Evolutionary conservation across 2,329 filamentous ascomycete genomes (phyloP), one percentile per base, ranked within the genome.

Genomic region (Pseudonectria buxi): DNA sequence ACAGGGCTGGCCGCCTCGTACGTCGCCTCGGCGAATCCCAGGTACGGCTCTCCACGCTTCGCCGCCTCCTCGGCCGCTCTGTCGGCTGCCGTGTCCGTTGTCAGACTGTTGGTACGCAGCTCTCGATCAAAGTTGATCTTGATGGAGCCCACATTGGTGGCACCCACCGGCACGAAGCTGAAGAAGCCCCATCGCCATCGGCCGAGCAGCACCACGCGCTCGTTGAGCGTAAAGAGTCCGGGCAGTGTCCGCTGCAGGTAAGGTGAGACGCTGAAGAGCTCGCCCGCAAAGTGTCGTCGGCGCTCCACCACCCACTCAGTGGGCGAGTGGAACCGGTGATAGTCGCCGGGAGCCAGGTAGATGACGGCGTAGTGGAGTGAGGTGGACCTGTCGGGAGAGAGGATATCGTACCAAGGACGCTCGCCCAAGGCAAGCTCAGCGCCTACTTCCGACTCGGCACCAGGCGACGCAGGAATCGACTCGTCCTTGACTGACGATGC

Each of bases 131-230:
- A 98, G 66, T 98, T 95, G 68, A 98, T 78, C 57, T 86, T 85
- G 65, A 98, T 96, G 40, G 86, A 94, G 37, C 92, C 92, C 29
- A 98, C 92, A 53, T 98, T 98, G 14, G 92, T 98, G 7, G 92
- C 92, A 44, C 92, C 92, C 24, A 98, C 92, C 11, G 94, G 89
- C 0, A 87, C 90, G 65, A 88, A 95, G 47, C 82, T 85, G 71
- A 98, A 98, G 74, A 98, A 96, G 13, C 92, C 92, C 76, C 87
- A 94, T 37, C 89, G 83, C 92, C 92, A 98, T 39, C 88, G 77
- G 13, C 92, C 92, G 2, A 98, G 73, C 1, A 98, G 76, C 1
- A 94, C 92, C 15, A 98, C 87, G 36, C 92, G 81, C 65, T 98
- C 92, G 62, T 98, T 98, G 14, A 98, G 72, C 0, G 90, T 95